These are phyloP conservation scores for Kuraishia molischiana DNA, from an alignment of 805 yeast species.

Conservation along the genomic window DNA sequence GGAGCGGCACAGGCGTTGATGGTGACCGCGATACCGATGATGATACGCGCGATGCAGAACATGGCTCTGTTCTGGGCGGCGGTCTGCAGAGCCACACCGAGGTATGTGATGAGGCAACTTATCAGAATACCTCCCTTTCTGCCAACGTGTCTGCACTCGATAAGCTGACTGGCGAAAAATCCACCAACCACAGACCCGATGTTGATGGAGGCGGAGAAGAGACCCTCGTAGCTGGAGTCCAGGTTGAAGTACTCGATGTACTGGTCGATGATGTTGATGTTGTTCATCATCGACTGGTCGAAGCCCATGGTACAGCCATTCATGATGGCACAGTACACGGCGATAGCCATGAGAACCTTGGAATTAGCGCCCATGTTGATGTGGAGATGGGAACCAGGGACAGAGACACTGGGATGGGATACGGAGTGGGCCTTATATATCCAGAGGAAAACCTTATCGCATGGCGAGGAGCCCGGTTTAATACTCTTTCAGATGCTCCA, in stretches of 20 bases:
- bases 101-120: conserved; percentile 14
- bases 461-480: too few species aligned
- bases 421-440: too few species aligned
- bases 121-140: conserved; percentile 18
- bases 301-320: conserved; percentile 18
- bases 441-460: too few species aligned
- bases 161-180: conserved; percentile 13
- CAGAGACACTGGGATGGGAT: too few species aligned
- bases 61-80: conserved; percentile 25
- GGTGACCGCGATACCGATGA: conserved; percentile 25
- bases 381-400: too few species aligned
- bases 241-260: conserved; percentile 13
- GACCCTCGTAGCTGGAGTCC: conserved; percentile 13
- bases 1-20: conserved; percentile 23
- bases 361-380: too few species aligned
- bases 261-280: conserved; percentile 15
- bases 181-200: conserved; percentile 18
- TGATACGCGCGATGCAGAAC: conserved; percentile 25
- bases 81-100: conserved; percentile 28
- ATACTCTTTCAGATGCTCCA: too few species aligned
- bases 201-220: conserved; percentile 17
- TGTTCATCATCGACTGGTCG: conserved; percentile 17
- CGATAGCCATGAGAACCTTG: conserved; percentile 10
- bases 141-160: conserved; percentile 15
- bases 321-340: conserved; percentile 13